Percentiles rank a stretch among this genome's conserved stretches.
These are phyloP conservation scores for Yamadazyma atlantica DNA, from an alignment of 1,139 yeast species.

Conservation along the genomic window DNA sequence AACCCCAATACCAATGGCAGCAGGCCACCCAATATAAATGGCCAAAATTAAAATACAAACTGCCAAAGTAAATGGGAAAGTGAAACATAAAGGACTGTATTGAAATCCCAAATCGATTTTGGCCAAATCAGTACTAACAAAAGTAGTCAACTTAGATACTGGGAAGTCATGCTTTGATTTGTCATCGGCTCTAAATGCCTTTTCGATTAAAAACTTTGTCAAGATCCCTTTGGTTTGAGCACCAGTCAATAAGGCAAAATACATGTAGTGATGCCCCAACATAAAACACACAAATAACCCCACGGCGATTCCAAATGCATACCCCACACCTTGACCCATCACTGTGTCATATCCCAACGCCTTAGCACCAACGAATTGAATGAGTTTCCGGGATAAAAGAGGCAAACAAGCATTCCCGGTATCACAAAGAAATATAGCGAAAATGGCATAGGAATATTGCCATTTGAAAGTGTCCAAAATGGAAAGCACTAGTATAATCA, in stretches of 20 bases:
- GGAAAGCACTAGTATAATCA: conserved; percentile 14
- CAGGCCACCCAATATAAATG: conserved; percentile 34
- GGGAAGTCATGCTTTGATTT: conserved; percentile 60
- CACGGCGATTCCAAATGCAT: conserved; percentile 30
- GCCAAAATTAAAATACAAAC: conserved; percentile 33
- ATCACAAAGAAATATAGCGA: conserved; percentile 23
- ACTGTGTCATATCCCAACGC: conserved; percentile 22
- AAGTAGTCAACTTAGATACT: conserved; percentile 64
- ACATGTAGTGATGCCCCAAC: conserved; percentile 18
- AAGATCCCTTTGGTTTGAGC: conserved; percentile 66
- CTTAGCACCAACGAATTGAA: conserved; percentile 26
- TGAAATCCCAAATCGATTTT: conserved; percentile 37
- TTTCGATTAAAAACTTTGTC: conserved; percentile 64
- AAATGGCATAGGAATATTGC: conserved; percentile 25
- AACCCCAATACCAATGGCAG: conserved; percentile 36
- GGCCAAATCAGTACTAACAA: conserved; percentile 39
- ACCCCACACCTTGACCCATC: conserved; percentile 36
- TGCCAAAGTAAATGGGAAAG: conserved; percentile 30
- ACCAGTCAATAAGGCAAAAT: conserved; percentile 45
- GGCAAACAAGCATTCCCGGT: conserved; percentile 27
- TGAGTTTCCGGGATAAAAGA: conserved; percentile 28
- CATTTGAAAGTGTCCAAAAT: conserved; percentile 30
- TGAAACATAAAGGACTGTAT: conserved; percentile 28
- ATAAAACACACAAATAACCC: conserved; percentile 21
- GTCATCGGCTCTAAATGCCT: conserved; percentile 63